phyloP scores from a whole-genome alignment of 202 grass and related monocot species.

The Brachypodium distachyon region DNA sequence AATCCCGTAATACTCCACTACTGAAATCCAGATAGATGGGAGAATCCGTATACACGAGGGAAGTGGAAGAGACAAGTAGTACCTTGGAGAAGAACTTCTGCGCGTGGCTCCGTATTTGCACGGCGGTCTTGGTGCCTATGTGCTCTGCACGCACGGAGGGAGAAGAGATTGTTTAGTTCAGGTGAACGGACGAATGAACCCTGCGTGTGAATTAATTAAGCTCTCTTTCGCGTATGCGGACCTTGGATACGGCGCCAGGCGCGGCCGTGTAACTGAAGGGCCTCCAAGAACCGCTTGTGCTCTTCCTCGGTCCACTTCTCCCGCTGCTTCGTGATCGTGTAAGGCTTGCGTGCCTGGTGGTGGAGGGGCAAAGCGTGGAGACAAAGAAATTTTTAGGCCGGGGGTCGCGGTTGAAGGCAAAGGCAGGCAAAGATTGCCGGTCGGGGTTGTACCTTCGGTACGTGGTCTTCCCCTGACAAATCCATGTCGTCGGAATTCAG shows the following conservation, averaged over 20 bases:
- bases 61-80: conserved; percentile 17
- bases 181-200: too few species aligned
- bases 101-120: conserved; percentile 98
- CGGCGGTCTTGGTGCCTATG: conserved; percentile 89
- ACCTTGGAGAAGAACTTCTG: conserved; percentile 99
- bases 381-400: not conserved
- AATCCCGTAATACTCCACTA: not conserved
- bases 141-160: conserved; percentile 45
- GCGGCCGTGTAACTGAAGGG: conserved; percentile 67
- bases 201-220: too few species aligned
- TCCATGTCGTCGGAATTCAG: conserved; percentile 27
- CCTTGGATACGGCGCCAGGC: conserved; percentile 82
- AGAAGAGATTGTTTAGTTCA: not conserved
- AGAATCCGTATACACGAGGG: conserved; percentile 8
- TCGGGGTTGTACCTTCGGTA: conserved; percentile 33
- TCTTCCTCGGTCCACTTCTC: conserved; percentile 92
- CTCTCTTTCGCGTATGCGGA: conserved; percentile 6
- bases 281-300: conserved; percentile 68
- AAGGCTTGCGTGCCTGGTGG: conserved; percentile 62
- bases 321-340: conserved; percentile 86
- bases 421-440: not conserved
- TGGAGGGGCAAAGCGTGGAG: not conserved
- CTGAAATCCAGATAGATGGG: conserved; percentile 21
- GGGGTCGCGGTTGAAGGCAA: not conserved
- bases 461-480: conserved; percentile 33